Conservation (phyloP, 2,329 filamentous ascomycete species). For the Aspergillus floridensis region DNA sequence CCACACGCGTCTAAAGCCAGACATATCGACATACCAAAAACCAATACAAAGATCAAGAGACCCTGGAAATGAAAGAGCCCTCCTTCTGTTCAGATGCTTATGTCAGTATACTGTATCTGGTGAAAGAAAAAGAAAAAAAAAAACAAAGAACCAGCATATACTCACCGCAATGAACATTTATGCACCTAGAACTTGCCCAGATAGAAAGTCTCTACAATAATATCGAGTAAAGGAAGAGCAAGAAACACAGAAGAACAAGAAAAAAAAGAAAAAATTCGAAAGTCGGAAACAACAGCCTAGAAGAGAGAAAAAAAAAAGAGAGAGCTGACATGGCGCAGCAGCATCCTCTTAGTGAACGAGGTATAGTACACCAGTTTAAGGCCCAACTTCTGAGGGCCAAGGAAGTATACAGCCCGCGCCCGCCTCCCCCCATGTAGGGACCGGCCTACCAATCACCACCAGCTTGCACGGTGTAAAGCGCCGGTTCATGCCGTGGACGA, state of each 20-base stretch:
- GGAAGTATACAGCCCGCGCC: neutral
- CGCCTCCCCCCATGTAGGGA: neutral
- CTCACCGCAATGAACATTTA: neutral
- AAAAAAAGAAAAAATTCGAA: neutral
- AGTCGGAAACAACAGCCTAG: conserved; percentile 5
- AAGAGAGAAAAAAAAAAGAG: neutral
- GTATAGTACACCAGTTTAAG: neutral
- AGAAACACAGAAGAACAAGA: neutral
- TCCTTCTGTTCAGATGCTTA: too few species aligned
- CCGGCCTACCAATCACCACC: conserved; percentile 7
- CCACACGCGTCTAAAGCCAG: too few species aligned
- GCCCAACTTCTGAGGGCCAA: neutral
- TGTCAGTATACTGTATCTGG: neutral
- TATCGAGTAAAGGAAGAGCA: neutral
- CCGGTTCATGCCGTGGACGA: neutral
- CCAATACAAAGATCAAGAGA: neutral
- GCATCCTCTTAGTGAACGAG: conserved; percentile 3
- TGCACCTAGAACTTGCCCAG: neutral
- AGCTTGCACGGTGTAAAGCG: neutral
- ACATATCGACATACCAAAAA: too few species aligned
- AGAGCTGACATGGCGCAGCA: conserved; percentile 23
- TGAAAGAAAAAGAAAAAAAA: neutral
- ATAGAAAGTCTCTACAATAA: neutral
- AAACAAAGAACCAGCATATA: neutral
- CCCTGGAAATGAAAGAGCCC: too few species aligned